Percentiles rank a stretch among this genome's conserved stretches.
phyloP scores from a whole-genome alignment of 1,139 yeast species.

The Protomyces lactucae-debilis region DNA sequence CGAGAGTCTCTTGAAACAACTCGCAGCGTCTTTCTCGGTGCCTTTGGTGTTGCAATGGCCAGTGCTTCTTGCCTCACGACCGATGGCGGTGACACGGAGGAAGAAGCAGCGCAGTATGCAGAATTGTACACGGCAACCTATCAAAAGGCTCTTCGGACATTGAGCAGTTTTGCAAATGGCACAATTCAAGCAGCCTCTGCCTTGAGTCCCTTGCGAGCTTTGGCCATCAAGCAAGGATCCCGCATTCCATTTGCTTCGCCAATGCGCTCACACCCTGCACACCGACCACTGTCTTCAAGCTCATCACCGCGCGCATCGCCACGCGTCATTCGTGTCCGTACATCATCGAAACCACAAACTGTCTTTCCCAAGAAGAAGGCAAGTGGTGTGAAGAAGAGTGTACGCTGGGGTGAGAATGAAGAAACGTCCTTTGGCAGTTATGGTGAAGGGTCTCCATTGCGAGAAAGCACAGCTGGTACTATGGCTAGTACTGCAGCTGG shows the following conservation, averaged over 20 bases:
- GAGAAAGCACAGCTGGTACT: neutral
- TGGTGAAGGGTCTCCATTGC: neutral
- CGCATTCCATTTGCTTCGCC: conserved; percentile 15
- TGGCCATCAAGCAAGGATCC: neutral
- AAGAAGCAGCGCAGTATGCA: conserved; percentile 6
- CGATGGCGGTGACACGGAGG: conserved; percentile 18
- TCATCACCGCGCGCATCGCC: conserved; percentile 23
- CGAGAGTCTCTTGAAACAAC: neutral
- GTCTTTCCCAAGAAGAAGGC: conserved; percentile 19
- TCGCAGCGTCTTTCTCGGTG: neutral
- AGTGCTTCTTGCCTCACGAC: conserved; percentile 22
- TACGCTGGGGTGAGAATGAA: conserved; percentile 18
- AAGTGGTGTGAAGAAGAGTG: conserved; percentile 8
- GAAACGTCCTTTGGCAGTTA: neutral
- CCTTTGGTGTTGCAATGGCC: neutral
- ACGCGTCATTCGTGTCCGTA: neutral
- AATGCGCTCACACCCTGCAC: neutral
- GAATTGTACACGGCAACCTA: conserved; percentile 6
- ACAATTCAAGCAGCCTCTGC: neutral
- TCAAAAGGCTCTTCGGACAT: neutral
- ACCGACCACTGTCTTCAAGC: conserved; percentile 2
- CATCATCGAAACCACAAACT: conserved; percentile 3
- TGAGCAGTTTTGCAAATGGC: neutral
- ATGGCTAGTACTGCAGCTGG: neutral
- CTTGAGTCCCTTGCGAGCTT: neutral